Percentiles rank a stretch among this genome's conserved stretches.
Conservation (phyloP, 2,329 filamentous ascomycete species). For the Cucurbitaria berberidis region DNA sequence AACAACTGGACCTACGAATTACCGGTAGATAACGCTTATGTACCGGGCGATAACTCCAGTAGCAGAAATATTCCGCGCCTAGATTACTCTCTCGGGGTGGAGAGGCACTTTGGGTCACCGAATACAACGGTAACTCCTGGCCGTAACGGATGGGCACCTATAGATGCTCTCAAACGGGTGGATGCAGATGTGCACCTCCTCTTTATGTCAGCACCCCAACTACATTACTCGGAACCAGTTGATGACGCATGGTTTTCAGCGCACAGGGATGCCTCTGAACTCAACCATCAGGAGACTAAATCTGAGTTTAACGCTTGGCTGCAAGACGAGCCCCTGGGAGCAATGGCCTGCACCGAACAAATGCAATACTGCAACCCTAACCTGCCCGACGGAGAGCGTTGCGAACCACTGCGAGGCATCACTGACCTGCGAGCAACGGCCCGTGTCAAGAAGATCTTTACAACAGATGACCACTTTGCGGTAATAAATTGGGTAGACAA, state of each 20-base stretch:
- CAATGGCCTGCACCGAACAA: conserved; percentile 44
- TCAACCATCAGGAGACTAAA: conserved; percentile 4
- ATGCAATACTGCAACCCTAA: conserved; percentile 45
- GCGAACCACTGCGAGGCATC: conserved; percentile 24
- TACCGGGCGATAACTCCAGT: conserved; percentile 10
- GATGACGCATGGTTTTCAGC: conserved; percentile 44
- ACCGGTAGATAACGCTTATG: conserved; percentile 4
- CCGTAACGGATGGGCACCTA: conserved; percentile 20
- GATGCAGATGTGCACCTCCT: conserved; percentile 43
- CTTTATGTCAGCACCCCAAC: conserved; percentile 36
- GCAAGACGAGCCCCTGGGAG: conserved; percentile 27
- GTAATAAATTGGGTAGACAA: conserved; percentile 10
- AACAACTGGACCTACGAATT: conserved; percentile 11
- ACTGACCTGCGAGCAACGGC: conserved; percentile 7
- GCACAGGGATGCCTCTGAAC: conserved; percentile 7
- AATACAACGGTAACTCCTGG: neutral
- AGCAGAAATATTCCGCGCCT: conserved; percentile 8
- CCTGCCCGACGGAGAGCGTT: conserved; percentile 14
- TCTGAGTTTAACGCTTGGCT: conserved; percentile 10
- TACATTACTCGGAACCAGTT: conserved; percentile 31
- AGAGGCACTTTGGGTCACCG: neutral
- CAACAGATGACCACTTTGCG: neutral
- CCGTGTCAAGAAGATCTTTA: conserved; percentile 3
- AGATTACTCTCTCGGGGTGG: conserved; percentile 11
- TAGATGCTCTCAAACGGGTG: conserved; percentile 32